Conservation (phyloP, 2,329 filamentous ascomycete species). For the Xylaria sp. region DNA sequence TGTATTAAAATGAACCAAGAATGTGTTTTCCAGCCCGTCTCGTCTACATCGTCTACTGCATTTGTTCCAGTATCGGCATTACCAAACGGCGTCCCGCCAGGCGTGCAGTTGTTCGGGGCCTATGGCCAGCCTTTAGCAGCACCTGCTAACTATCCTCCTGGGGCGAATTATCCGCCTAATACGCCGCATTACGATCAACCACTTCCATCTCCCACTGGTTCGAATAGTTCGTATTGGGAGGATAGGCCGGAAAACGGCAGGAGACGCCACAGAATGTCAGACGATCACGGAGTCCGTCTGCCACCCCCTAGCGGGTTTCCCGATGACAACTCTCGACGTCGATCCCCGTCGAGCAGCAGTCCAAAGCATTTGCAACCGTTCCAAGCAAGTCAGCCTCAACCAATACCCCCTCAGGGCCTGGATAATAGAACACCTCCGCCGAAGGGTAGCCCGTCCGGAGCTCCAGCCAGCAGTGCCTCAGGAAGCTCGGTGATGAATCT, state of each 20-base stretch:
- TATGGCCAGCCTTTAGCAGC: conserved; percentile 65
- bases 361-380: conserved; percentile 56
- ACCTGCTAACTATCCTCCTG: conserved; percentile 41
- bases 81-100: conserved; percentile 66
- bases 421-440: conserved; percentile 53
- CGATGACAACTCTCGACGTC: conserved; percentile 61
- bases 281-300: conserved; percentile 54
- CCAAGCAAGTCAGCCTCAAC: conserved; percentile 47
- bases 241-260: conserved; percentile 49
- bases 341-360: conserved; percentile 64
- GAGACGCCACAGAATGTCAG: conserved; percentile 51
- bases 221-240: conserved; percentile 51
- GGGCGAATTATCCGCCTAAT: conserved; percentile 34
- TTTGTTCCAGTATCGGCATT: conserved; percentile 69
- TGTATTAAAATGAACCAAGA: conserved; percentile 71
- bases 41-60: conserved; percentile 64
- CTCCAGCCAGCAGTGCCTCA: conserved; percentile 45
- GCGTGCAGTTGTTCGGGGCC: conserved; percentile 65
- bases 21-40: conserved; percentile 69
- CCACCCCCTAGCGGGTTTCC: conserved; percentile 56
- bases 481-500: conserved; percentile 64
- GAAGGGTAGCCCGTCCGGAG: conserved; percentile 53
- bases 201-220: conserved; percentile 51
- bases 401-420: conserved; percentile 45
- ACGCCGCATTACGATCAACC: conserved; percentile 46